Conservation (phyloP, 169 alveolate species). For the Perkinsus olseni region DNA sequence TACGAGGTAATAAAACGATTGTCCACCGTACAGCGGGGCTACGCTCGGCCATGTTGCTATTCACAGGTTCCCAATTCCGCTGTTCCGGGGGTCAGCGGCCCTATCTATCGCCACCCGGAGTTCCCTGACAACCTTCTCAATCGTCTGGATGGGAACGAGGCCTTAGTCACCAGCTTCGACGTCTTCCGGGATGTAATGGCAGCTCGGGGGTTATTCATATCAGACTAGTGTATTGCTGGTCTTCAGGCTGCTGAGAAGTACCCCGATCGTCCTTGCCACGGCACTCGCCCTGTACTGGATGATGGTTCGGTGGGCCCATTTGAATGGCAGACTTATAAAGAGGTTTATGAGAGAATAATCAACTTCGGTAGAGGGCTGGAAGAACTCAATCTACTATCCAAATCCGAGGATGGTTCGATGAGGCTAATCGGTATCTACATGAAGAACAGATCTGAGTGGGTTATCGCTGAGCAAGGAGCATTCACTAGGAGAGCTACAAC, state of each 20-base stretch:
- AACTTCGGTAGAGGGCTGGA: not conserved
- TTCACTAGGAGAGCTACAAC: constrained; percentile 40
- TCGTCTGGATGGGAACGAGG: not conserved
- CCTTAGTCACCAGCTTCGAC: not conserved
- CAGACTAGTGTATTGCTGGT: no score
- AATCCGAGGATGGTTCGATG: not conserved
- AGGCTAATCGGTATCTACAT: constrained; percentile 61
- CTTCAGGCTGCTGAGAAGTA: constrained; percentile 16
- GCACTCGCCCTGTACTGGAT: constrained; percentile 16
- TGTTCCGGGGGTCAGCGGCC: not conserved
- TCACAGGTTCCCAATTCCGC: not conserved
- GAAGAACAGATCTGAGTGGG: constrained; percentile 74
- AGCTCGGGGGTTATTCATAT: not conserved
- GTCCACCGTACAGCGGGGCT: not conserved
- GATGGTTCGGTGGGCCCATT: constrained; percentile 23
- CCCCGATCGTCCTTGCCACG: constrained; percentile 30
- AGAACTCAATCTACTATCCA: not conserved
- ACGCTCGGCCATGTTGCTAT: not conserved
- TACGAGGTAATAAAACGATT: not conserved
- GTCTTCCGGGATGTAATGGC: not conserved
- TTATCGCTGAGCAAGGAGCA: constrained; percentile 61
- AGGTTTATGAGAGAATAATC: not conserved
- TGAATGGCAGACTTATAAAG: constrained; percentile 29
- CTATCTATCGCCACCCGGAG: not conserved
- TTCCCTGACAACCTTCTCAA: not conserved